Percentiles rank a stretch among this genome's conserved stretches.
Evolutionary conservation across 495 filamentous ascomycete species (phyloP).

Genomic region (Friedmanniomyces endolithicus): DNA sequence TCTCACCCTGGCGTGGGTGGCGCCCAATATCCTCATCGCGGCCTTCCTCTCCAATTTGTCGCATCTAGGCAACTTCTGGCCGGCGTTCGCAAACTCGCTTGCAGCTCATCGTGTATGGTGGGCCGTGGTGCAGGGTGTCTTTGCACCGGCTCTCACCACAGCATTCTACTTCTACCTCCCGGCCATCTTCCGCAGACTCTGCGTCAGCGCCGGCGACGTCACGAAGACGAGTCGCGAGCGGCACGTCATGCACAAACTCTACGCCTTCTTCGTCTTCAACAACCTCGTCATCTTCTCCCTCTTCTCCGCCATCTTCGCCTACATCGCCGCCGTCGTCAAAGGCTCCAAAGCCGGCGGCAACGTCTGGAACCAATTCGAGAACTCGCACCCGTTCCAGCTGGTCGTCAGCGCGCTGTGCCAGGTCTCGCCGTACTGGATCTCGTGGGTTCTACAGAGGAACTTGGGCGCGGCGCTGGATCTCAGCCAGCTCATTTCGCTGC

Average conservation of each 20-base stretch:
- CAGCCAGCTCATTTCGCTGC: slow-evolving; percentile 65
- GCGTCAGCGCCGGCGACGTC: slow-evolving; percentile 66
- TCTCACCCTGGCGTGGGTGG: slow-evolving; percentile 79
- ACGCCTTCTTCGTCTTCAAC: slow-evolving; percentile 96
- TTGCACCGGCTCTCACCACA: slow-evolving; percentile 81
- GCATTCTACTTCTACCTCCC: slow-evolving; percentile 80
- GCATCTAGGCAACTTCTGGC: slow-evolving; percentile 73
- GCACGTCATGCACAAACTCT: slow-evolving; percentile 85
- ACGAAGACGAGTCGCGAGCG: slow-evolving; percentile 86
- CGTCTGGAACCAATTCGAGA: slow-evolving; percentile 55
- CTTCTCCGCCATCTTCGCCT: slow-evolving; percentile 67
- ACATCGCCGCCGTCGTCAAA: slow-evolving; percentile 50
- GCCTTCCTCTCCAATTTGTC: slow-evolving; percentile 78
- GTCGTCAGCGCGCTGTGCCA: slow-evolving; percentile 59
- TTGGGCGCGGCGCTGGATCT: slow-evolving; percentile 84
- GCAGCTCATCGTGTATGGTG: slow-evolving; percentile 50
- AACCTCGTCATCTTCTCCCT: slow-evolving; percentile 88
- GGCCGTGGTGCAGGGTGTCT: slow-evolving; percentile 87
- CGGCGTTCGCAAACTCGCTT: slow-evolving; percentile 54
- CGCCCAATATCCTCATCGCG: slow-evolving; percentile 89
- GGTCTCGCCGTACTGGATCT: slow-evolving; percentile 85
- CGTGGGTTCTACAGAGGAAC: slow-evolving; percentile 84
- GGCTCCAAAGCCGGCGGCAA: slow-evolving; percentile 38
- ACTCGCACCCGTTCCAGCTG: slow-evolving; percentile 46
- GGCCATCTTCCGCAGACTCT: slow-evolving; percentile 75